Conservation (phyloP, 768 basidiomycete genomes). For the Aureoboletus auriporus region DNA sequence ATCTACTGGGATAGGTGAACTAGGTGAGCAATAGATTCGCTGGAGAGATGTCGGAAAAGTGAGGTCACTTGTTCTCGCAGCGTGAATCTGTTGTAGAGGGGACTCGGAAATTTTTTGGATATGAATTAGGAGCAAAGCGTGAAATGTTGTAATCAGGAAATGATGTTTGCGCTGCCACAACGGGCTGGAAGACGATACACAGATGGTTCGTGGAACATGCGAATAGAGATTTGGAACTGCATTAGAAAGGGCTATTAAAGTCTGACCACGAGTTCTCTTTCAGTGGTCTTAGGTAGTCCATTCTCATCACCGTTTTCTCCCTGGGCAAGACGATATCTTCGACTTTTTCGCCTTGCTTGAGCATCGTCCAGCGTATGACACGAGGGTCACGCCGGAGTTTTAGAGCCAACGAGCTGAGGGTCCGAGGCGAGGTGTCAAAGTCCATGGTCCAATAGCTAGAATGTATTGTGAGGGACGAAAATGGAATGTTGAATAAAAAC, state of each 20-base stretch:
- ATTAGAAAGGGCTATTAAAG: constrained; percentile 10
- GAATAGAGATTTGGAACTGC: not conserved
- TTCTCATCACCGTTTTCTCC: constrained; percentile 37
- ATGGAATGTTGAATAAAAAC: constrained; percentile 30
- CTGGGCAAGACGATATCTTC: constrained; percentile 61
- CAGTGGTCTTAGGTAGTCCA: constrained; percentile 21
- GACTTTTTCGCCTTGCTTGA: constrained; percentile 72
- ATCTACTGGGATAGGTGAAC: not conserved
- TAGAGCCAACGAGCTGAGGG: constrained; percentile 57
- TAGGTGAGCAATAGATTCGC: too few relatives aligned
- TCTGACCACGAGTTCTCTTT: constrained; percentile 28
- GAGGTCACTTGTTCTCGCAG: not conserved
- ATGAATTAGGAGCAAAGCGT: not conserved
- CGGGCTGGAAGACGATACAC: too few relatives aligned
- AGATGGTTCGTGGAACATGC: too few relatives aligned
- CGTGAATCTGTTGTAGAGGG: too few relatives aligned
- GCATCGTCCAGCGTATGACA: constrained; percentile 76
- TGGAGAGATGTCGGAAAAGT: too few relatives aligned
- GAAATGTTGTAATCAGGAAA: too few relatives aligned
- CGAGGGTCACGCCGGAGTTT: constrained; percentile 76
- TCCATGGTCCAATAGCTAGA: constrained; percentile 86
- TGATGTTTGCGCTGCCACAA: too few relatives aligned
- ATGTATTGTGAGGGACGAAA: constrained; percentile 4
- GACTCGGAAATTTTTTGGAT: not conserved
- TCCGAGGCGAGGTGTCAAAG: constrained; percentile 81